Base-by-base conservation (phyloP, 2,329 filamentous ascomycete genomes). In the Fusarium nelsonii region DNA sequence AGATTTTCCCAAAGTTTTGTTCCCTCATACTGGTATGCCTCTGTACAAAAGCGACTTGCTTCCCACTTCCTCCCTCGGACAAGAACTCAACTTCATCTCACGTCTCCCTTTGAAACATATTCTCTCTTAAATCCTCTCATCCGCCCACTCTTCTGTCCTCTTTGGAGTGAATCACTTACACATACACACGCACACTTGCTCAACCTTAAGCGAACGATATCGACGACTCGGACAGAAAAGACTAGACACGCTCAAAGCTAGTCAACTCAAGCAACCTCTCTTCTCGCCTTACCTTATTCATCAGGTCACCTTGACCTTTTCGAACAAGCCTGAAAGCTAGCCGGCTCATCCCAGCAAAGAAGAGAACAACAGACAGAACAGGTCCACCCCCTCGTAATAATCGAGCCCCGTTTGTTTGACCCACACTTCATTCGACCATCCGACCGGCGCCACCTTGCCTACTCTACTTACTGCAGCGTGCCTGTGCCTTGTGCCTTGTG, bases 361-460 rank as follows among this genome's bases (percentile, higher is more conserved):
- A 58, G 20, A 41, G 45, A 48, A 36, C 46, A 49, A 36, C 46
- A 48, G 44, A 48, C 44, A 49, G 33, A 59, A 58, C 36, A 67
- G 41, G 34, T 46, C 52, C 66, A 69, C 66, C 45, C 67, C 62
- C 51, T 64, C 58, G 49, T 63, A 71, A 58, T 65, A 71, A 53
- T 67, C 61, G 68, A 63, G 46, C 67, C 63, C 71, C 69, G 33
- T 58, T 73, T 66, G 72, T 72, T 58, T 74, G 71, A 74, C 72
- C 71, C 70, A 71, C 71, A 58, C 60, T 66, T 50, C 69, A 63
- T 73, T 71, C 71, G 65, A 70, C 69, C 71, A 56, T 62, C 68
- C 72, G 70, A 74, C 71, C 71, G 70, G 72, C 72, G 68, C 72
- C 72, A 72, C 64, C 63, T 44, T 56, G 49, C 8, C 58, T 58